These are phyloP conservation scores for Fusarium nisikadoi DNA, from an alignment of 2,329 filamentous ascomycete species.

Conservation along the genomic window DNA sequence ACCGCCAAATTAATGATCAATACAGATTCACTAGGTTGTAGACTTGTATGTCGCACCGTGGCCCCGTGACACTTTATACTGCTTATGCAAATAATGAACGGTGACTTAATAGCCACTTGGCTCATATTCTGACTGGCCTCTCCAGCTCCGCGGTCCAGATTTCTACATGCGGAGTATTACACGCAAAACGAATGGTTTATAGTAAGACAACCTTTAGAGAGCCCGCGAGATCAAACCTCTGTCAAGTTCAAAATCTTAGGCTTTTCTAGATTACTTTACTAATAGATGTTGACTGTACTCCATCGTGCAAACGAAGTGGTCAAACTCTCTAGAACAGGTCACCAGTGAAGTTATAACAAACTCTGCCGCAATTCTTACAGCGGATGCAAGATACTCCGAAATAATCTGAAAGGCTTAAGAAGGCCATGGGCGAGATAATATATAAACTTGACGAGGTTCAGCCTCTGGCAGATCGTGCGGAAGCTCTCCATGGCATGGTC, in stretches of 20 bases:
- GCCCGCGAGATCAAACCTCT: not conserved
- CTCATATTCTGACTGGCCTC: not conserved
- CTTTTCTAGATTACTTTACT: not conserved
- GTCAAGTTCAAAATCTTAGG: not conserved
- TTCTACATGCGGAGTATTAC: not conserved
- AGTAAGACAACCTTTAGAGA: not conserved
- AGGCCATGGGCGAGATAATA: not conserved
- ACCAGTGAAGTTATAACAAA: not conserved
- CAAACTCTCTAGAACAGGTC: not conserved
- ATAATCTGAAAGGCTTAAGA: not conserved
- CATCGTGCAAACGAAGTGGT: not conserved
- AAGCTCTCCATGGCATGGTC: not conserved
- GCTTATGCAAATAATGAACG: slow-evolving; percentile 1
- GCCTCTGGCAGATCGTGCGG: not conserved
- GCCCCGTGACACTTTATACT: not conserved
- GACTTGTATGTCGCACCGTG: not conserved
- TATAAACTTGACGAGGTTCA: not conserved
- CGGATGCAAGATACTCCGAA: not conserved
- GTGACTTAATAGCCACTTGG: not conserved
- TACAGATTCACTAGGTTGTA: not conserved
- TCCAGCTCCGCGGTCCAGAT: not conserved
- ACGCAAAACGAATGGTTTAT: not conserved
- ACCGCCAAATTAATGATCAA: slow-evolving; percentile 4
- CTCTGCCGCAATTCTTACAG: not conserved
- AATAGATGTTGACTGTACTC: not conserved